Base-by-base conservation (phyloP, 2,329 filamentous ascomycete species). In the Phialocephala sp. region DNA sequence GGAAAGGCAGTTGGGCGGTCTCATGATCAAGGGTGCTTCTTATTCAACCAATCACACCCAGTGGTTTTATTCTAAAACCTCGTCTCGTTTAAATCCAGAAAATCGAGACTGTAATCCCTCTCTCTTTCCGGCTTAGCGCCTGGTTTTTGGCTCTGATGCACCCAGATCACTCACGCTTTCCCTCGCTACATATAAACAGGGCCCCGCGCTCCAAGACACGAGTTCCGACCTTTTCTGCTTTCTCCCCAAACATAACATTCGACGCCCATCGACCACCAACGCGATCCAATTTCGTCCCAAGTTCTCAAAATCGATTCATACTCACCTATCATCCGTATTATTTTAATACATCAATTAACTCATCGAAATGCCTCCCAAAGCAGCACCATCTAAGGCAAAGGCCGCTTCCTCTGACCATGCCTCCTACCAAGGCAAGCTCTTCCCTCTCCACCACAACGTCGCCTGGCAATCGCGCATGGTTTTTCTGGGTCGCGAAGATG, bases 321-420 rank as follows among this genome's bases (percentile, higher is more conserved):
- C 35, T 59, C 52, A 65, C 45, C 60, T 45, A 57, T 43, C 39
- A 45, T 56, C 57, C 59, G 50, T 66, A 60, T 68, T 62, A 54
- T 62, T 59, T 68, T 64, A 65, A 66, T 60, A 56, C 52, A 68
- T 62, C 63, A 64, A 66, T 60, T 55, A 65, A 61, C 59, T 64
- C 56, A 54, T 74, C 75, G 82, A 74, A 75, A 90, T 90, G 88
- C 82, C 87, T 84, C 85, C 87, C 74, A 90, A 90, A 83, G 88
- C 89, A 80, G 73, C 83, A 73, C 81, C 85, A 72, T 73, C 82
- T 74, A 89, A 89, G 83, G 87, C 88, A 82, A 80, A 83, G 71
- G 78, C 81, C 72, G 77, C 80, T 73, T 77, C 83, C 70, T 77
- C 85, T 70, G 79, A 82, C 69, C 88, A 90, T 81, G 83, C 84